Base-by-base conservation (phyloP, 148 eudicot genomes). In the Chenopodium suecicum region DNA sequence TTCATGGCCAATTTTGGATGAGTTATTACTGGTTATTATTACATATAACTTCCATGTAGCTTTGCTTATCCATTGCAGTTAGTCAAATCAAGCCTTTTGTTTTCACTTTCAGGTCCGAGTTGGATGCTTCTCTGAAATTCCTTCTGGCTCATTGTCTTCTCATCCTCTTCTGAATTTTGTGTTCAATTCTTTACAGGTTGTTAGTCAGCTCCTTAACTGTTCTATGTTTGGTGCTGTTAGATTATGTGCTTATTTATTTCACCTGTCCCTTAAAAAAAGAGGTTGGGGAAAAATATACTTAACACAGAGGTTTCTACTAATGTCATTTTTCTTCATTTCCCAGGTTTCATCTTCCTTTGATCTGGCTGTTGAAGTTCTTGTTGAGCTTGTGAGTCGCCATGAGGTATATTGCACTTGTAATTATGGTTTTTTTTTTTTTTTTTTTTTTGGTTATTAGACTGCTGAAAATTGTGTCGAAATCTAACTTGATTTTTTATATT, bases 101-200 rank as follows among this genome's bases (percentile, higher is more conserved):
- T 81, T 81, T 77, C 73, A 76, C 81, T 80, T 88, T 84, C 88
- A 95, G 98, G 98, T 93, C 82, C 97, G 94, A 84, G 97, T 91
- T 75, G 98, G 98, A 65, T 95, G 98, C 88, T 92, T 95, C 85
- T 90, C 90, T 62, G 98, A 92, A 75, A 81, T 90, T 88, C 88
- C 93, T 82, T 83, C 86, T 65, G 86, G 91, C 83, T 93, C 94
- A 80, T 87, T 93, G 86, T 88, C 91, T 87, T 85, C 91, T 71
- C 93, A 95, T 83, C 98, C 98, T 70, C 94, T 93, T 83, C 87
- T 95, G 80, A 90, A 88, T 86, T 93, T 91, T 84, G 93, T 93
- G 60, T 95, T 95, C 86, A 91, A 82, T 84, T 92, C 97, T 73
- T 87, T 95, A 86, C 98, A 91, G 97, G 98, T 92, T 73, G 82